Evolutionary conservation across 192 early-diverging fungal genomes (phyloP).

Genomic region (Podila minutissima): DNA sequence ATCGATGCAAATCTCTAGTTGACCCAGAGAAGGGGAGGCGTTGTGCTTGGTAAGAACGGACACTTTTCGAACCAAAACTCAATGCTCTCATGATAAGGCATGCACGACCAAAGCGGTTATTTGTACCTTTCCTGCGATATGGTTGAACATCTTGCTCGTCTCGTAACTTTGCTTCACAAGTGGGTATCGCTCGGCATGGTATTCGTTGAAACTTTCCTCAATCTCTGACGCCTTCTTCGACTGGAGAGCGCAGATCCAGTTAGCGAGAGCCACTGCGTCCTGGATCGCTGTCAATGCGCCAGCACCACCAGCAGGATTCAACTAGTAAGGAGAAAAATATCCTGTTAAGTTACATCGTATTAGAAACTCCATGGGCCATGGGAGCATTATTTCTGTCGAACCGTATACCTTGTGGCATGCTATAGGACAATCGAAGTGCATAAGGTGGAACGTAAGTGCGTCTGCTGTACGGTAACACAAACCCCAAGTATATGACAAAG

Average conservation of each 20-base stretch:
- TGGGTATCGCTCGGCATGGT: conserved; percentile 3
- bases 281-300: conserved; percentile 2
- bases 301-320: conserved; percentile 3
- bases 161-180: background rate
- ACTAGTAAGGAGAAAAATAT: background rate
- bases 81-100: too few relatives aligned
- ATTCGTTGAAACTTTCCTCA: background rate
- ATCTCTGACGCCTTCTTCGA: background rate
- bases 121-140: conserved; percentile 3
- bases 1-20: background rate
- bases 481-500: background rate
- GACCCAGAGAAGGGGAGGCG: background rate
- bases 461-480: too few relatives aligned
- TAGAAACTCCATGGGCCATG: too few relatives aligned
- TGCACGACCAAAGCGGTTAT: background rate
- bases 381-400: too few relatives aligned
- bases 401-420: too few relatives aligned
- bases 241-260: conserved; percentile 7
- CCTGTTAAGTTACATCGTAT: background rate
- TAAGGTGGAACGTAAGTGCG: background rate
- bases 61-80: too few relatives aligned
- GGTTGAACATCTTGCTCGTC: background rate
- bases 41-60: background rate
- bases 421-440: background rate
- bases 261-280: background rate